A percentile compares a stretch with the other conserved stretches of the same genome.
Evolutionary conservation across 768 basidiomycete genomes (phyloP).

Genomic region (Russula sp.): DNA sequence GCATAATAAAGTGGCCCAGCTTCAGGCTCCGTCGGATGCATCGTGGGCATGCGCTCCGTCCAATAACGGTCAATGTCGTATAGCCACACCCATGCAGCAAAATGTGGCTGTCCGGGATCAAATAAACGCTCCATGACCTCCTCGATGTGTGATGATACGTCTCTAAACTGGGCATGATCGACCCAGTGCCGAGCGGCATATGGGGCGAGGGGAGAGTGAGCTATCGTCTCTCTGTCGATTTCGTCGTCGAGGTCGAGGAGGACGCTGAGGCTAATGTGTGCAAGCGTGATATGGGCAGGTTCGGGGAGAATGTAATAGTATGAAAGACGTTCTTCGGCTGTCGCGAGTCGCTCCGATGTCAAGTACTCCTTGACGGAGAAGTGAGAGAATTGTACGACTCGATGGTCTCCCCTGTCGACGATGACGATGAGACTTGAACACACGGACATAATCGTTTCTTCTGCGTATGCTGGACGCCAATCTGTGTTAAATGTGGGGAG

Average conservation of each 20-base stretch:
- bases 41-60: background rate
- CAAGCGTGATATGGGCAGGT: slow-evolving; percentile 10
- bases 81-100: slow-evolving; percentile 17
- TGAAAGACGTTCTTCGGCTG: background rate
- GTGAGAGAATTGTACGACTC: too few relatives aligned
- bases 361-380: slow-evolving; percentile 26
- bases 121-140: slow-evolving; percentile 5
- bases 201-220: background rate
- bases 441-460: too few relatives aligned
- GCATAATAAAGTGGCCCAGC: slow-evolving; percentile 12
- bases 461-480: too few relatives aligned
- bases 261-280: slow-evolving; percentile 3
- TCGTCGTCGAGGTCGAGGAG: slow-evolving; percentile 13
- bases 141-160: background rate
- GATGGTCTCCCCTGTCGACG: background rate
- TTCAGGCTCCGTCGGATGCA: background rate
- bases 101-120: slow-evolving; percentile 2
- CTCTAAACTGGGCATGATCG: background rate
- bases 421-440: too few relatives aligned
- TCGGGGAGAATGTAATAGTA: slow-evolving; percentile 9
- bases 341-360: slow-evolving; percentile 9
- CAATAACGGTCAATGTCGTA: slow-evolving; percentile 15
- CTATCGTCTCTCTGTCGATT: background rate
- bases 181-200: slow-evolving; percentile 24
- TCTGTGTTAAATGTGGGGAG: background rate